Percentiles rank a stretch among this genome's conserved stretches.
Evolutionary conservation across 352 stramenopile genomes (phyloP).

Genomic region (Phytophthora ramorum): DNA sequence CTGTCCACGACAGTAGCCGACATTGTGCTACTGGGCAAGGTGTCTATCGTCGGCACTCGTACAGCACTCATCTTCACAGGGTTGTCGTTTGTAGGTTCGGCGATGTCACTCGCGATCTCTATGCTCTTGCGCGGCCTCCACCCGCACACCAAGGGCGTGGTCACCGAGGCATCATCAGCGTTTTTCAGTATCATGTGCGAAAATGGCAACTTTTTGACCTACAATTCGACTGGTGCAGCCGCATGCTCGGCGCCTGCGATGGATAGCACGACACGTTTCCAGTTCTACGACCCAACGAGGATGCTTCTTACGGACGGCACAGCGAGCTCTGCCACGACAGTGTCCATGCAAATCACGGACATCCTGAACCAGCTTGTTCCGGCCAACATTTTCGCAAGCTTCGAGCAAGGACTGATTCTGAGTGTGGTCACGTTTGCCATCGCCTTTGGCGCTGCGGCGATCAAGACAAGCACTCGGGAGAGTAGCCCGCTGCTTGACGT

Average conservation of each 20-base stretch:
- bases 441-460: constrained; percentile 60
- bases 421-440: constrained; percentile 75
- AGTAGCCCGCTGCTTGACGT: constrained; percentile 62
- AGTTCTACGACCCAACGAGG: constrained; percentile 52
- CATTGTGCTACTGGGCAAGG: constrained; percentile 72
- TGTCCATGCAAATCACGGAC: constrained; percentile 60
- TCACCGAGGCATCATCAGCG: constrained; percentile 20
- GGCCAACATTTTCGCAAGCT: constrained; percentile 64
- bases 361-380: constrained; percentile 67
- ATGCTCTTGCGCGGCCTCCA: constrained; percentile 55
- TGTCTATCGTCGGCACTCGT: constrained; percentile 59
- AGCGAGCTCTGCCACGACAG: constrained; percentile 31
- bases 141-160: constrained; percentile 15
- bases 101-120: constrained; percentile 47
- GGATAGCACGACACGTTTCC: constrained; percentile 38
- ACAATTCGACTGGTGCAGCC: constrained; percentile 26
- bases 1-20: constrained; percentile 65
- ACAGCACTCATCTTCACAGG: constrained; percentile 60
- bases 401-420: constrained; percentile 58
- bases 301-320: constrained; percentile 37
- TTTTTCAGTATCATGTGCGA: constrained; percentile 52
- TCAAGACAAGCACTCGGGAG: constrained; percentile 57
- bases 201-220: constrained; percentile 44
- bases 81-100: constrained; percentile 43
- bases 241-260: constrained; percentile 35